Conservation (phyloP, 1,284 basidiomycete species). For the Rhizoctonia solani region DNA sequence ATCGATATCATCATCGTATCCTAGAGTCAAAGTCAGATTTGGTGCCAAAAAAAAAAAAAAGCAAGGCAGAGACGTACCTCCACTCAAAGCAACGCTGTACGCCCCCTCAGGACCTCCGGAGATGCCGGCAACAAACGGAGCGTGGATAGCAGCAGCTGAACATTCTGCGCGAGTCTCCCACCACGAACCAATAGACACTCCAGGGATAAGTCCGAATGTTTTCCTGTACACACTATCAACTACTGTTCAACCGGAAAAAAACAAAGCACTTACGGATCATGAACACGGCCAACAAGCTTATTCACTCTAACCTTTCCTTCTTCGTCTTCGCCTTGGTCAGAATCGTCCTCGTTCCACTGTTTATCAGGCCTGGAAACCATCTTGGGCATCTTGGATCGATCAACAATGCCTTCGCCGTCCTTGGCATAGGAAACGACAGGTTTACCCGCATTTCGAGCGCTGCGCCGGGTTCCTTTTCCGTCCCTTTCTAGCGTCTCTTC, state of each 20-base stretch:
- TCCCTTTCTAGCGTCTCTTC: slow-evolving; percentile 9
- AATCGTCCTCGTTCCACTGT: slow-evolving; percentile 47
- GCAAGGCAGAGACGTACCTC: slow-evolving; percentile 44
- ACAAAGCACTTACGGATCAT: slow-evolving; percentile 63
- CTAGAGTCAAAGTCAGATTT: slow-evolving; percentile 42
- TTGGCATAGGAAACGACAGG: slow-evolving; percentile 56
- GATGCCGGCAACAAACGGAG: slow-evolving; percentile 83
- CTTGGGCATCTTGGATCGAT: slow-evolving; percentile 41
- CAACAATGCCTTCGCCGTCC: slow-evolving; percentile 41
- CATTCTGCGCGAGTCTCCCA: slow-evolving; percentile 71
- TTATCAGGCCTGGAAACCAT: slow-evolving; percentile 45
- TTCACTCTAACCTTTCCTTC: slow-evolving; percentile 48
- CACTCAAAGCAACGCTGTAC: slow-evolving; percentile 78
- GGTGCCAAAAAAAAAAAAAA: no score
- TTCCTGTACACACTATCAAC: slow-evolving; percentile 50
- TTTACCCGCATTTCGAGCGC: slow-evolving; percentile 64
- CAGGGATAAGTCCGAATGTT: slow-evolving; percentile 70
- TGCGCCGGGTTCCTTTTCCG: slow-evolving; percentile 54
- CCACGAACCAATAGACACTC: slow-evolving; percentile 74
- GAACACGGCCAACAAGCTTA: slow-evolving; percentile 51
- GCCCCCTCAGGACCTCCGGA: slow-evolving; percentile 65
- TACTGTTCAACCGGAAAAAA: slow-evolving; percentile 14
- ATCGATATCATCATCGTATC: slow-evolving; percentile 84
- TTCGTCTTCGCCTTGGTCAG: slow-evolving; percentile 46
- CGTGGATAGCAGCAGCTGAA: slow-evolving; percentile 72